Evolutionary conservation across 495 filamentous ascomycete genomes (phyloP).

Genomic region (Talaromyces ruber): DNA sequence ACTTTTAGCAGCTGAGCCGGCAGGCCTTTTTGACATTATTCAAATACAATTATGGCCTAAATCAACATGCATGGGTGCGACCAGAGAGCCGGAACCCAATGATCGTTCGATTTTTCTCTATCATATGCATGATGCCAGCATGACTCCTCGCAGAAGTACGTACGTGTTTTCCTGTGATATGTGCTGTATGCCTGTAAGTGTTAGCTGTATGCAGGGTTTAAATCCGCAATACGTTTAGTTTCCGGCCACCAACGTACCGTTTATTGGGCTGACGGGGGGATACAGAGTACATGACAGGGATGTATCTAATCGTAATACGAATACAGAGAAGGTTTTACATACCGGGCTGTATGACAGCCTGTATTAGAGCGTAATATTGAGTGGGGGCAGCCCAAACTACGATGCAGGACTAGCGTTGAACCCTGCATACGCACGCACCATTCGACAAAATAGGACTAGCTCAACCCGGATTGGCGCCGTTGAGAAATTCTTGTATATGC

Average conservation of each 20-base stretch:
- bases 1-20: neutral
- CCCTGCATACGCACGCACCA: neutral
- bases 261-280: too few species aligned
- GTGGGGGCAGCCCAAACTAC: neutral
- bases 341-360: neutral
- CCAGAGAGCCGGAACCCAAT: neutral
- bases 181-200: neutral
- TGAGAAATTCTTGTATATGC: neutral
- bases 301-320: neutral
- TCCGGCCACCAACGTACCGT: neutral
- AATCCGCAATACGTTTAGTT: neutral
- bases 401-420: neutral
- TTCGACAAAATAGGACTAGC: neutral
- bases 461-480: neutral
- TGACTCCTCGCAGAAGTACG: neutral
- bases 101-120: neutral
- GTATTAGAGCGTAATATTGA: neutral
- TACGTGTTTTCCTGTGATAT: neutral
- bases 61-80: neutral
- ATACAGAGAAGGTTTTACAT: neutral
- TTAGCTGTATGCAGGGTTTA: neutral
- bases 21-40: neutral
- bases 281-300: neutral
- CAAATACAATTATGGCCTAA: neutral
- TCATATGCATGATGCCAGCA: neutral